A percentile compares a stretch with the other conserved stretches of the same genome.
These are phyloP conservation scores for Boletellus sp. DNA, from an alignment of 768 basidiomycete species.

Conservation along the genomic window DNA sequence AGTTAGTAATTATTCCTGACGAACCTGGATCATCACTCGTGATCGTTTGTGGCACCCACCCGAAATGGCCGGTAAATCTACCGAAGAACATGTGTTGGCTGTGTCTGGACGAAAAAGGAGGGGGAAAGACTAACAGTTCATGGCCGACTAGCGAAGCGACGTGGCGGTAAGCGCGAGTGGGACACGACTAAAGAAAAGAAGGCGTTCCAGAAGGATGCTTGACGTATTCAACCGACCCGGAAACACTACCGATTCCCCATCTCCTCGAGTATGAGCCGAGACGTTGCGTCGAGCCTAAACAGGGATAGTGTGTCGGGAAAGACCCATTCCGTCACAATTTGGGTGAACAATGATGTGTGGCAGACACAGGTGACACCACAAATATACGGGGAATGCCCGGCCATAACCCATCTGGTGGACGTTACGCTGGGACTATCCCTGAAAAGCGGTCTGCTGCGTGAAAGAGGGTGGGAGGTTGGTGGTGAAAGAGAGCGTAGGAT, in stretches of 20 bases:
- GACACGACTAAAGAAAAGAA: neutral
- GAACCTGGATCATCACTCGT: slow-evolving; percentile 11
- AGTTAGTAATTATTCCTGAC: slow-evolving; percentile 8
- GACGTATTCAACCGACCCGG: slow-evolving; percentile 3
- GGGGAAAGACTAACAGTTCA: neutral
- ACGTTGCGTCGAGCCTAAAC: slow-evolving; percentile 3
- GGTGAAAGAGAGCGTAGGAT: slow-evolving; percentile 2
- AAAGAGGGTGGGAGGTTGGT: slow-evolving; percentile 2
- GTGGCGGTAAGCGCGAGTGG: neutral
- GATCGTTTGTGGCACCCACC: slow-evolving; percentile 5
- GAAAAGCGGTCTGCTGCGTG: slow-evolving; percentile 1
- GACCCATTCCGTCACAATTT: neutral
- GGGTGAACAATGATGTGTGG: slow-evolving; percentile 1
- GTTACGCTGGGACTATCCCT: neutral
- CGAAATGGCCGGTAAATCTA: slow-evolving; percentile 8
- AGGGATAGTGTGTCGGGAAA: neutral
- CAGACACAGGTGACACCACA: neutral
- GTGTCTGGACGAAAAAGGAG: slow-evolving; percentile 1
- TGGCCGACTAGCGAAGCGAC: neutral
- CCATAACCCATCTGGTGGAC: neutral
- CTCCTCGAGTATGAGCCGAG: slow-evolving; percentile 1
- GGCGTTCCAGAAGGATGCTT: neutral
- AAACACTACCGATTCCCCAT: slow-evolving; percentile 17
- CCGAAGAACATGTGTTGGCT: slow-evolving; percentile 3
- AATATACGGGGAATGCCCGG: neutral